Evolutionary conservation across 2,329 filamentous ascomycete genomes (phyloP), one percentile per base, ranked within the genome.

Genomic region (Coniochaeta pulveracea): DNA sequence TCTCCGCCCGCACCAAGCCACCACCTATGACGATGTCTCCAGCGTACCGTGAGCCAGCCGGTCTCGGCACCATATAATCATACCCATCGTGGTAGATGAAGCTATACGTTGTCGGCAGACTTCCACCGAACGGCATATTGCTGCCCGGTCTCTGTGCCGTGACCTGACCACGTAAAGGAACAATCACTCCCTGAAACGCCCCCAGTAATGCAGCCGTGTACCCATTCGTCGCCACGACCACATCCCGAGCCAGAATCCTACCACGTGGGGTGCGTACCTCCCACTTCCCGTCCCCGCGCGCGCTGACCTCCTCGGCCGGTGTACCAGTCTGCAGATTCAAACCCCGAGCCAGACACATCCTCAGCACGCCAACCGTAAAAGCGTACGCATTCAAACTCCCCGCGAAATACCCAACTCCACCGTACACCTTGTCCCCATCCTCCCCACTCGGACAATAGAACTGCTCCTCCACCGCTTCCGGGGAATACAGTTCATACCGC

Each of bases 41-140:
- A 3, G 50, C 54, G 15, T 56, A 52, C 12, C 40, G 43, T 3
- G 61, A 57, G 0, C 61, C 61, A n/a, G 57, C 50, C 0, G 66
- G 66, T 2, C 72, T 61, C 2, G 69, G 63, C 7, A 81, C 69
- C 63, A 82, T 72, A 50, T 82, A 83, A 39, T 82, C 78, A 45
- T 76, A 80, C 1, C 76, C 72, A 16, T 57, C 52, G 2, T 60
- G 57, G 45, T 74, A 75, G 17, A 78, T 68, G 41, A 81, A 75
- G 14, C 65, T 75, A 44, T 76, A 80, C 2, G 73, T 75, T 3
- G 58, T 62, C 5, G 54, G 48, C 18, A 74, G 45, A 9, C 39
- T 38, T 6, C 61, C 55, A 0, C 40, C 48, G 2, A 35, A 37
- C 3, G 63, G 59, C 40, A 63, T 51, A 4, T 33, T 42, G 44